Conservation (phyloP, 1,139 yeast species). For the Arxiozyma slooffiae region DNA sequence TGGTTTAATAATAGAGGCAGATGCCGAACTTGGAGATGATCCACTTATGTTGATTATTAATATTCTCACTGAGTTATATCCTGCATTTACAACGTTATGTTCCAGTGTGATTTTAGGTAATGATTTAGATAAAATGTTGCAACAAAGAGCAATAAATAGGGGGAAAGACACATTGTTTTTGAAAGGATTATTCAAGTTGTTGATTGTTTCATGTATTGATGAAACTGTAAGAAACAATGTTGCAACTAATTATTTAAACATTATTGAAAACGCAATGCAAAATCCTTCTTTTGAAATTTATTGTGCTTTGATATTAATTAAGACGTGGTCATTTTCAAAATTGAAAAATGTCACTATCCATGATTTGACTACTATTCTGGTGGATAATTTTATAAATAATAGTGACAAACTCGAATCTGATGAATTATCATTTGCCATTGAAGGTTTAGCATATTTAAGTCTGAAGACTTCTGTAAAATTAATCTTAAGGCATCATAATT, state of each 20-base stretch:
- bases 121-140: constrained; percentile 19
- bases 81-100: constrained; percentile 23
- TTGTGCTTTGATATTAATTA: constrained; percentile 24
- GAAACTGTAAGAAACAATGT: constrained; percentile 24
- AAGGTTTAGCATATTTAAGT: constrained; percentile 29
- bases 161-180: constrained; percentile 15
- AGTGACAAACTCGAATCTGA: constrained; percentile 5
- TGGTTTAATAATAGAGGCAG: constrained; percentile 22
- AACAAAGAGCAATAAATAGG: constrained; percentile 10
- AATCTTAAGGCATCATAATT: constrained; percentile 14
- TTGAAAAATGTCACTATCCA: constrained; percentile 18
- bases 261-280: constrained; percentile 18
- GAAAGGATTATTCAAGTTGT: constrained; percentile 13
- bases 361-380: constrained; percentile 16
- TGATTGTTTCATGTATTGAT: constrained; percentile 28
- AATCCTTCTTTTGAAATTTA: constrained; percentile 14
- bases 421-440: constrained; percentile 19
- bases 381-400: constrained; percentile 7
- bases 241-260: constrained; percentile 20
- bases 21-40: constrained; percentile 19
- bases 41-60: constrained; percentile 18
- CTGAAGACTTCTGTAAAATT: constrained; percentile 22
- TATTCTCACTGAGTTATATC: constrained; percentile 23
- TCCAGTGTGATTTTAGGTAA: constrained; percentile 21
- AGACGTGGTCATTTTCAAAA: constrained; percentile 29